Base-by-base conservation (phyloP, 495 filamentous ascomycete species). In the Xylaria venustula region DNA sequence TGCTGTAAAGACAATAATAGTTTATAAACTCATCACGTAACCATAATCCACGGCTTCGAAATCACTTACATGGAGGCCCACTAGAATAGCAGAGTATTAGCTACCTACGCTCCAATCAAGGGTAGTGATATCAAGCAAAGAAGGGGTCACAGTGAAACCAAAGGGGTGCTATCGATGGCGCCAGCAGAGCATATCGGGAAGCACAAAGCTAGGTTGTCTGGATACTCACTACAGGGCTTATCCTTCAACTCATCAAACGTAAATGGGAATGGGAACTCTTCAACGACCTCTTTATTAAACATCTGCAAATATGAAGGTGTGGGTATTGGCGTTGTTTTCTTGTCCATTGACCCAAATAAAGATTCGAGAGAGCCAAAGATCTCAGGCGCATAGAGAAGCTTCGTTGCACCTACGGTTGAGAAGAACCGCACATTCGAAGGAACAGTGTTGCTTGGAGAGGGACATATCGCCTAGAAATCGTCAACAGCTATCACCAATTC, bases 181-280 rank as follows among this genome's bases (percentile, higher is more conserved):
- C 30, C 30, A 34, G 11, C 30, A 34, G 30, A 11, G 30, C 30
- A 40, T 15, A 48, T 32, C 47, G 47, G 23, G 22, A 32, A 30
- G 6, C 32, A 50, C 32, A 14, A 30, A 15, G 9, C 12, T 15
- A 50, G 9, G 14, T n/a, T 5, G 30, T 5, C 30, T 11, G 37
- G n/a, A 20, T 7, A 52, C 56, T 32, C 45, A 58, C 48, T 66
- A 36, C 64, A 65, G 12, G 44, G 28, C 42, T 64, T 68, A 3
- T 64, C 20, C 48, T 55, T 65, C 12, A 70, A 48, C 34, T 68
- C 58, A 7, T 68, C 63, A 60, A 61, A 70, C 14, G 50, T 62
- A 44, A 62, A 45, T 30, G 64, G 28, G 28, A 70, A 70, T 9
- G 67, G 60, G 9, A 54, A 68, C 8, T 70, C 67, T 23, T 64